Percentiles rank a stretch among this genome's conserved stretches.
phyloP scores from a whole-genome alignment of 108 stramenopile species.

The Fragilaria crotonensis region DNA sequence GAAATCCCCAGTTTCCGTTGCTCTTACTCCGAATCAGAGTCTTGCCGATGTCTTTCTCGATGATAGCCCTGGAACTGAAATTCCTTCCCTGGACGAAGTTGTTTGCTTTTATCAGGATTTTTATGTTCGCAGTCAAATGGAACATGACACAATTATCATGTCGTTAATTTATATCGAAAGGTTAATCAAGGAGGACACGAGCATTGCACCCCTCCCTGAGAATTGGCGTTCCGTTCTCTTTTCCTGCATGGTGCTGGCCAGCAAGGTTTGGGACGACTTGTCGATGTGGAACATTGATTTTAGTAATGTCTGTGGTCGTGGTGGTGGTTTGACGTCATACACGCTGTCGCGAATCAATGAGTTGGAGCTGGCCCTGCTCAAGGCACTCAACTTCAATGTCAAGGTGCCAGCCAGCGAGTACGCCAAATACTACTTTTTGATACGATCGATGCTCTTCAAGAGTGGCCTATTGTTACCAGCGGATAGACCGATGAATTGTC shows the following conservation, averaged over 20 bases:
- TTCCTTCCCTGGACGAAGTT: constrained; percentile 66
- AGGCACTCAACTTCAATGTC: constrained; percentile 73
- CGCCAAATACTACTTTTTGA: constrained; percentile 96
- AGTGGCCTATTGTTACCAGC: constrained; percentile 45
- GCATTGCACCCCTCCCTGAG: constrained; percentile 40
- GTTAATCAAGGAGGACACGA: constrained; percentile 82
- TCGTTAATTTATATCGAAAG: constrained; percentile 93
- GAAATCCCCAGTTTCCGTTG: too few species aligned
- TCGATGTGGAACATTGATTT: constrained; percentile 95
- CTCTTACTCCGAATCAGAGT: too few species aligned
- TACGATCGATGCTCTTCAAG: constrained; percentile 74
- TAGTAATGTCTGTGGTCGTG: constrained; percentile 37
- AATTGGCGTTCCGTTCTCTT: constrained; percentile 89
- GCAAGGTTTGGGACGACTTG: constrained; percentile 94
- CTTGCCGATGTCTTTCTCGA: too few species aligned
- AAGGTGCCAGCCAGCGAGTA: constrained; percentile 88
- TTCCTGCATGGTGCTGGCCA: constrained; percentile 74
- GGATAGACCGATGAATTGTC: constrained; percentile 7
- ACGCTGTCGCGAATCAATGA: constrained; percentile 84
- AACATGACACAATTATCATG: constrained; percentile 93
- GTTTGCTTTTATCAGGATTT: constrained; percentile 72
- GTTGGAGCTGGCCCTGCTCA: constrained; percentile 78
- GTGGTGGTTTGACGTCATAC: constrained; percentile 53
- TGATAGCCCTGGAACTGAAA: not conserved
- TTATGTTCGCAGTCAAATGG: constrained; percentile 83